Evolutionary conservation across 768 basidiomycete genomes (phyloP).

Genomic region (Boletus fagicola): DNA sequence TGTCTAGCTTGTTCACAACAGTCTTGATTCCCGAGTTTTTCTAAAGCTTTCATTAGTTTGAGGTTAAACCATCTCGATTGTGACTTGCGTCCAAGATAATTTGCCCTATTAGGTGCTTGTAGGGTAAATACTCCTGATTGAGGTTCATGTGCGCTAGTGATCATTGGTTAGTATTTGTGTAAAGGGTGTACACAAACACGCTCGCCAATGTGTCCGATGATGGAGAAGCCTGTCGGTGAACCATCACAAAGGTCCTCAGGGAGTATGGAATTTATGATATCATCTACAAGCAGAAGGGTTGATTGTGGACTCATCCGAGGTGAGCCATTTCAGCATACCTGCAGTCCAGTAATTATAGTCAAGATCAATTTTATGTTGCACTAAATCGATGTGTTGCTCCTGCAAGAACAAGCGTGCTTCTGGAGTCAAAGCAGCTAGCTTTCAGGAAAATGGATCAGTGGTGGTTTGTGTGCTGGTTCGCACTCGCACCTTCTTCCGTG

Average conservation of each 20-base stretch:
- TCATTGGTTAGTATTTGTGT: conserved; percentile 2
- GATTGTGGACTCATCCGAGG: neutral
- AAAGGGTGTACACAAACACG: neutral
- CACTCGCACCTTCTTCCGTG: conserved; percentile 52
- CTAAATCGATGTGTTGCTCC: conserved; percentile 53
- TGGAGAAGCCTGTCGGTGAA: conserved; percentile 83
- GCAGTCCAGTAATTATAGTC: conserved; percentile 89
- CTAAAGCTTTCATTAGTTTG: conserved; percentile 39
- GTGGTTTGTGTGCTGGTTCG: neutral
- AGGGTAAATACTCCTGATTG: conserved; percentile 86
- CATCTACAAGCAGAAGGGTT: conserved; percentile 48
- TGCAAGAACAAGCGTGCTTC: conserved; percentile 56
- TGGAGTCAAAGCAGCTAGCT: conserved; percentile 66
- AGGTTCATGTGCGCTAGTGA: conserved; percentile 85
- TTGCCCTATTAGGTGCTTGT: conserved; percentile 87
- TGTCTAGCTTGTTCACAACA: conserved; percentile 93
- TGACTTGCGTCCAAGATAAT: conserved; percentile 81
- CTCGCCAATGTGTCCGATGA: conserved; percentile 88
- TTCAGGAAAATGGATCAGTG: conserved; percentile 25
- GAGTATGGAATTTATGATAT: conserved; percentile 78
- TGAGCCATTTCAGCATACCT: conserved; percentile 44
- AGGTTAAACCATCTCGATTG: neutral
- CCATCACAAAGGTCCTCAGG: conserved; percentile 76
- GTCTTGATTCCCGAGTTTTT: conserved; percentile 85
- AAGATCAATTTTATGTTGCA: conserved; percentile 59